phyloP scores from a whole-genome alignment of 805 yeast genomes.

The Nakazawaea wyomingensis region DNA sequence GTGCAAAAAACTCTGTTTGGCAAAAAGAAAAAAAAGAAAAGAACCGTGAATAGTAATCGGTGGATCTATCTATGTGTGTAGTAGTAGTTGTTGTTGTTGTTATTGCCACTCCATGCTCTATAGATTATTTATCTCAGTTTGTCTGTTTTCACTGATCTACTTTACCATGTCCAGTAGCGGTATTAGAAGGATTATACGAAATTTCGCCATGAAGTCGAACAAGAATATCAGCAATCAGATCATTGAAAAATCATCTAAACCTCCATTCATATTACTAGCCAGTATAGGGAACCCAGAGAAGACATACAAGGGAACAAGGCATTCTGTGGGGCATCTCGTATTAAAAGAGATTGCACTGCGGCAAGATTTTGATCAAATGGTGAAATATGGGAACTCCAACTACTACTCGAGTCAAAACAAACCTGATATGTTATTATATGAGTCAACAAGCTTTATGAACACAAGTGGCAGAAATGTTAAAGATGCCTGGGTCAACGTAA shows the following conservation, averaged over 20 bases:
- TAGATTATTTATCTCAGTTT: background rate
- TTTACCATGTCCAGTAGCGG: background rate
- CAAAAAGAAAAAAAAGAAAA: background rate
- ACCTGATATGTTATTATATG: slow-evolving; percentile 38
- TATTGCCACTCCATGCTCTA: background rate
- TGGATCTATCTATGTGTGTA: background rate
- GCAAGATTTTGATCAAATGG: slow-evolving; percentile 16
- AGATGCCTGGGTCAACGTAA: slow-evolving; percentile 40
- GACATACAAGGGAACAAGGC: slow-evolving; percentile 57
- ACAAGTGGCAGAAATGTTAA: slow-evolving; percentile 54
- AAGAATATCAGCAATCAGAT: background rate
- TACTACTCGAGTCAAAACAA: slow-evolving; percentile 16
- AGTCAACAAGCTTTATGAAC: slow-evolving; percentile 65
- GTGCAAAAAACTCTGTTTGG: too few species aligned
- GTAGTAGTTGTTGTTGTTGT: background rate
- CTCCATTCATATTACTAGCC: slow-evolving; percentile 30
- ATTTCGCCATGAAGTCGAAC: slow-evolving; percentile 1
- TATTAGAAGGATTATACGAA: background rate
- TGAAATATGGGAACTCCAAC: slow-evolving; percentile 20
- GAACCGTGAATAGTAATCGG: background rate
- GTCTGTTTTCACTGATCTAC: background rate
- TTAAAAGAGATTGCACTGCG: slow-evolving; percentile 28
- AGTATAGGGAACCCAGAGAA: slow-evolving; percentile 80
- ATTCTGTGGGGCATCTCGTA: slow-evolving; percentile 68
- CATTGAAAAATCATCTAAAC: slow-evolving; percentile 10